A percentile compares a stretch with the other conserved stretches of the same genome.
Conservation (phyloP, 129 eudicot genomes). For the Lactuca sativa region DNA sequence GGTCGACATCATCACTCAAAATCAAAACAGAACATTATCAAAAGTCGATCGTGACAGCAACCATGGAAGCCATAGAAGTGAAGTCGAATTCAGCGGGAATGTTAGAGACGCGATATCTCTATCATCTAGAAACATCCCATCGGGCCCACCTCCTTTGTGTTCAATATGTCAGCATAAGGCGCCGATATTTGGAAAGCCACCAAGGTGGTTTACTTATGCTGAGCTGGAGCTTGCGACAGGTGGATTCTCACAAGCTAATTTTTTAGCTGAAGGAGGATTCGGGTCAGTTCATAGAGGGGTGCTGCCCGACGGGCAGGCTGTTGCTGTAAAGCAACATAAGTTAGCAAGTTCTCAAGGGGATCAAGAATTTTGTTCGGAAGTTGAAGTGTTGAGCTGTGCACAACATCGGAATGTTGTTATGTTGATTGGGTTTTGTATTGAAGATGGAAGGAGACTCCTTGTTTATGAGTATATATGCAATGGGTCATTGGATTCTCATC, state of each 20-base stretch:
- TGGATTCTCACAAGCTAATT: conserved; percentile 89
- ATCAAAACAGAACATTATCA: conserved; percentile 41
- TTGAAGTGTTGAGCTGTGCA: conserved; percentile 97
- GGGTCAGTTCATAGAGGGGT: conserved; percentile 97
- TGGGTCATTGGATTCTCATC: conserved; percentile 92
- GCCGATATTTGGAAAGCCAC: conserved; percentile 97
- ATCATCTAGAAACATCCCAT: conserved; percentile 64
- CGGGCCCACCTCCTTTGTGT: conserved; percentile 93
- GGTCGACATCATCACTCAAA: conserved; percentile 46
- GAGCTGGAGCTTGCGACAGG: conserved; percentile 97
- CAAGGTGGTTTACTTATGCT: conserved; percentile 84
- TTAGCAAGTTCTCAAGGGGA: conserved; percentile 99
- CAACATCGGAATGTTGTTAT: conserved; percentile 96
- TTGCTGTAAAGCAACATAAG: conserved; percentile 97
- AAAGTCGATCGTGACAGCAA: conserved; percentile 62
- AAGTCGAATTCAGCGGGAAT: conserved; percentile 63
- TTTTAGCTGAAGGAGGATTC: conserved; percentile 96
- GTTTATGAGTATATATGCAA: conserved; percentile 93
- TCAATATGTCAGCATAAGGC: conserved; percentile 98
- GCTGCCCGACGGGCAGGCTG: conserved; percentile 89
- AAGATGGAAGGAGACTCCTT: conserved; percentile 79
- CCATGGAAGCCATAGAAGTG: conserved; percentile 57
- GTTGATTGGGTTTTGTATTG: conserved; percentile 93
- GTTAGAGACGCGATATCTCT: conserved; percentile 86
- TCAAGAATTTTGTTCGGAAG: conserved; percentile 96